These are phyloP conservation scores for Apiospora arundinis DNA, from an alignment of 2,329 filamentous ascomycete genomes.

Conservation along the genomic window DNA sequence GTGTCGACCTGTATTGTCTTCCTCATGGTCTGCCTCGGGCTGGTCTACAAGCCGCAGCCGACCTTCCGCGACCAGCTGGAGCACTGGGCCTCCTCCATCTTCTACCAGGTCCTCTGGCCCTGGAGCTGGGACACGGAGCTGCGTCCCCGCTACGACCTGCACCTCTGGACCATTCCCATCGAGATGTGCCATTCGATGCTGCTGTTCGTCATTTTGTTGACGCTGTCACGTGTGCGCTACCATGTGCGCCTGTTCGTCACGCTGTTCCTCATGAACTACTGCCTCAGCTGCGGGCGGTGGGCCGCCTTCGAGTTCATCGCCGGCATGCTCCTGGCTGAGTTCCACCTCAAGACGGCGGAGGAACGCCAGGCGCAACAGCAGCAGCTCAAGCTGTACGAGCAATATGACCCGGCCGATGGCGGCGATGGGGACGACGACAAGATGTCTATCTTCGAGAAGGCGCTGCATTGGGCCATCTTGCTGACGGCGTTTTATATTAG, in stretches of 20 bases:
- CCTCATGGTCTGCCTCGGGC: conserved; percentile 40
- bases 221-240: conserved; percentile 42
- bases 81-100: conserved; percentile 35
- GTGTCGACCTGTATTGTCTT: conserved; percentile 49
- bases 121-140: conserved; percentile 40
- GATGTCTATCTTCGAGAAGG: conserved; percentile 21
- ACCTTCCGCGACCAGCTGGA: conserved; percentile 34
- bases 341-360: conserved; percentile 45
- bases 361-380: conserved; percentile 10
- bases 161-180: conserved; percentile 57
- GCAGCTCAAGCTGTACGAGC: conserved; percentile 20
- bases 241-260: conserved; percentile 43
- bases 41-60: conserved; percentile 35
- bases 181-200: conserved; percentile 54
- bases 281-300: conserved; percentile 46
- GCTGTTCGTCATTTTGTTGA: conserved; percentile 48
- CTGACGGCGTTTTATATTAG: conserved; percentile 42
- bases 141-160: conserved; percentile 45
- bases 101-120: conserved; percentile 34
- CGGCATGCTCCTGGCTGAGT: conserved; percentile 53
- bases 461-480: conserved; percentile 37
- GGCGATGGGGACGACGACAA: background rate
- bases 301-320: conserved; percentile 53
- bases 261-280: conserved; percentile 45
- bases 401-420: conserved; percentile 20